Evolutionary conservation across 2,329 filamentous ascomycete species (phyloP), one percentile per base, ranked within the genome.

Genomic region (Aplosporella prunicola): DNA sequence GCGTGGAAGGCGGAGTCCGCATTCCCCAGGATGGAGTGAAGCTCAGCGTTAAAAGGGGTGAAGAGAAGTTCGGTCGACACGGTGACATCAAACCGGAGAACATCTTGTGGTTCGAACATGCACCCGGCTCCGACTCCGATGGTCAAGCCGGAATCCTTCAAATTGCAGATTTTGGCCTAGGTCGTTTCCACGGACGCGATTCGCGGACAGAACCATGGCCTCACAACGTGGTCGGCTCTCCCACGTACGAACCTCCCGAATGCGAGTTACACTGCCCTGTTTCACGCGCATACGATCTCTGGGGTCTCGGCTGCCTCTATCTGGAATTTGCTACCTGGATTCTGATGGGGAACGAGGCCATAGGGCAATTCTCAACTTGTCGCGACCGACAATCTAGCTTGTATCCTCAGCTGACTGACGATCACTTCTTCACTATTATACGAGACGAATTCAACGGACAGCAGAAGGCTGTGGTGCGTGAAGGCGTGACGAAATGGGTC

Each of bases 181-280:
- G 50, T 3, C 49, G 52, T 9, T 52, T 63, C 8, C 58, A 62
- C 35, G 44, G 53, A 5, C 44, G 47, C 32, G 47, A 52, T 2
- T 57, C 57, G 1, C 45, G 51, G 15, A 61, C 57, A 0, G 42
- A 45, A 11, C 43, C 52, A 4, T 14, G 47, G 9, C 44, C 47
- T 1, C 38, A 33, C 5, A 47, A 26, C 9, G 28, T 35, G 31
- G 32, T 0, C 32, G 20, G 24, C 39, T 39, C 55, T 0, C 52
- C 51, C 6, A 61, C 61, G 0, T 67, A 65, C 17, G 52, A 51
- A n/a, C 58, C 62, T 1, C 63, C 64, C 5, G 63, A 66, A 15
- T 52, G 53, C 18, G 51, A 54, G 5, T 13, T 60, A 0, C 13
- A 34, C 0, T 30, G 32, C 5, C 46, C 44, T 5, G 53, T 63